phyloP scores from a whole-genome alignment of 306 rosid genomes.

The Sicyos baderoa region DNA sequence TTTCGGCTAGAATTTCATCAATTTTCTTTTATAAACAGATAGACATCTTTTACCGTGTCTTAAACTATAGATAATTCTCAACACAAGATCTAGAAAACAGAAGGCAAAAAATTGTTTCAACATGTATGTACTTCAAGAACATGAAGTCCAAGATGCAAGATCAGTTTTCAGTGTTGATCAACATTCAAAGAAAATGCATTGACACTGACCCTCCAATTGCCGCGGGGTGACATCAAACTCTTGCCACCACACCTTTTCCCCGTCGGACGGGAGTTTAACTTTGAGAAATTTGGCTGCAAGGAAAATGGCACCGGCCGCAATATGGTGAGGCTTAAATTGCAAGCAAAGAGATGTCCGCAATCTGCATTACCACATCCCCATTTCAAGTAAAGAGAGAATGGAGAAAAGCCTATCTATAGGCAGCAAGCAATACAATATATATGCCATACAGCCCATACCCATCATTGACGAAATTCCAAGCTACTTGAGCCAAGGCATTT shows the following conservation, averaged over 20 bases:
- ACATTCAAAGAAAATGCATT: slow-evolving; percentile 35
- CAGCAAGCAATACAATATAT: slow-evolving; percentile 26
- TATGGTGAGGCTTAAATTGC: slow-evolving; percentile 98
- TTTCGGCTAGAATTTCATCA: background rate
- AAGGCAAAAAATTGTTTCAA: background rate
- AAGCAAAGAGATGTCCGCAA: slow-evolving; percentile 97
- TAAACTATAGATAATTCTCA: background rate
- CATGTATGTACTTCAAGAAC: slow-evolving; percentile 5
- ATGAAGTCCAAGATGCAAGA: slow-evolving; percentile 27
- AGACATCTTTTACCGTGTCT: background rate
- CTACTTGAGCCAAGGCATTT: slow-evolving; percentile 98
- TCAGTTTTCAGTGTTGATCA: slow-evolving; percentile 25
- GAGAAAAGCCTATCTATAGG: slow-evolving; percentile 38
- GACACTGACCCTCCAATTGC: slow-evolving; percentile 98
- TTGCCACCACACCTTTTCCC: slow-evolving; percentile 99
- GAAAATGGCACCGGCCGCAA: slow-evolving; percentile 98
- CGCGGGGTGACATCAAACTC: slow-evolving; percentile 99
- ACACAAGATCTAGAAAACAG: slow-evolving; percentile 10
- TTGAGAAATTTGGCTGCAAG: slow-evolving; percentile 98
- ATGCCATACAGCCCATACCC: slow-evolving; percentile 55
- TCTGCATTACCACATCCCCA: slow-evolving; percentile 63
- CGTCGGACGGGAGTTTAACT: slow-evolving; percentile 97
- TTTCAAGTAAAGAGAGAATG: slow-evolving; percentile 40
- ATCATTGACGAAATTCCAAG: slow-evolving; percentile 98
- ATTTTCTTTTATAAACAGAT: background rate